These are phyloP conservation scores for Pulveroboletus sp. DNA, from an alignment of 768 basidiomycete genomes.

Conservation along the genomic window DNA sequence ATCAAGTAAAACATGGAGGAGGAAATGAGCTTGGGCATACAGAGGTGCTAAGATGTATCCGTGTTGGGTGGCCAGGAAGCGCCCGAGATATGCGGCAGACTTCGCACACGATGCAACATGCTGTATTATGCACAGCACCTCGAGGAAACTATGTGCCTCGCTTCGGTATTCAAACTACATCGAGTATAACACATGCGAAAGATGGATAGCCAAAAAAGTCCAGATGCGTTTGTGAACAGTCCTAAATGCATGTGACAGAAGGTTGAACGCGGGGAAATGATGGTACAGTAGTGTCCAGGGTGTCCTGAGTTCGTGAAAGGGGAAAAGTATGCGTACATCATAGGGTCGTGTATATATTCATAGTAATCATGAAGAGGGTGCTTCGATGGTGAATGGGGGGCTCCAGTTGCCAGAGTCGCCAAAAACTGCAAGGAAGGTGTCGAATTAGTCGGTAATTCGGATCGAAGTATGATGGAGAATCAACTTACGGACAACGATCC, in stretches of 20 bases:
- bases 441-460: not conserved
- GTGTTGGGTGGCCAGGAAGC: not conserved
- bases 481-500: constrained; percentile 43
- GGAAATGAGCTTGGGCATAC: not conserved
- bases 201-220: constrained; percentile 3
- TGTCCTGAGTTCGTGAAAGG: constrained; percentile 13
- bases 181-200: constrained; percentile 8
- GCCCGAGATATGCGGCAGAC: not conserved
- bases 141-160: not conserved
- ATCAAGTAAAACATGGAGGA: constrained; percentile 14
- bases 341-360: constrained; percentile 8
- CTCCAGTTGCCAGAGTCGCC: constrained; percentile 54
- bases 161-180: constrained; percentile 2
- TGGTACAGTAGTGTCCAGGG: constrained; percentile 8
- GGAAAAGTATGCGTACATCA: constrained; percentile 8
- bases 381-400: constrained; percentile 39
- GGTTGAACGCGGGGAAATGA: constrained; percentile 2
- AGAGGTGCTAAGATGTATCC: not conserved
- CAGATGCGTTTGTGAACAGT: not conserved
- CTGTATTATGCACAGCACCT: not conserved
- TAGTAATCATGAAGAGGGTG: constrained; percentile 16
- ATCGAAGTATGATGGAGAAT: not conserved
- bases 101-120: not conserved
- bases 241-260: not conserved
- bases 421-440: constrained; percentile 35